These are phyloP conservation scores for Debaryomycetaceae sp. DNA, from an alignment of 1,139 yeast genomes.

Conservation along the genomic window DNA sequence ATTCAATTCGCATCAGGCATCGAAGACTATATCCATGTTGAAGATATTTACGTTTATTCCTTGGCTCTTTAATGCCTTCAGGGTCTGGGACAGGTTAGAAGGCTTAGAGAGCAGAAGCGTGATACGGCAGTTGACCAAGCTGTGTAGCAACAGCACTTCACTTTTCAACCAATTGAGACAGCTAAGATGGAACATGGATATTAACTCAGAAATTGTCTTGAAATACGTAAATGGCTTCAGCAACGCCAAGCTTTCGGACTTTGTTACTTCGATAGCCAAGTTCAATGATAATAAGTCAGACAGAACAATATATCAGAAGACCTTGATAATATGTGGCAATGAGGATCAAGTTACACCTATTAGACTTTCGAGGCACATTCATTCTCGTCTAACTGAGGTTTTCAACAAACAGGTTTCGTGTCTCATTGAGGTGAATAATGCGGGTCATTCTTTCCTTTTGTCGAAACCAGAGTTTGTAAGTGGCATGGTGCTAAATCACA, in stretches of 20 bases:
- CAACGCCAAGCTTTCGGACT: conserved; percentile 41
- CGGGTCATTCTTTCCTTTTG: conserved; percentile 66
- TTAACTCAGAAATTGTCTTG: conserved; percentile 52
- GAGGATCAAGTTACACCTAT: conserved; percentile 57
- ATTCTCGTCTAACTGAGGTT: conserved; percentile 20
- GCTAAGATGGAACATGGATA: conserved; percentile 69
- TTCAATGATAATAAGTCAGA: conserved; percentile 33
- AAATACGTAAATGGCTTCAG: conserved; percentile 50
- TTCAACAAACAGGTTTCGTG: conserved; percentile 30
- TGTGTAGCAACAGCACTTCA: conserved; percentile 20
- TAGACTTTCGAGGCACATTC: conserved; percentile 22
- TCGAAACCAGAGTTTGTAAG: conserved; percentile 64
- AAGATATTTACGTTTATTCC: conserved; percentile 42
- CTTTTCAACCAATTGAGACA: conserved; percentile 52
- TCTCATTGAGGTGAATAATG: conserved; percentile 41
- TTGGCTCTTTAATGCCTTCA: conserved; percentile 47
- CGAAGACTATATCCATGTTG: conserved; percentile 13
- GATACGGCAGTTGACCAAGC: conserved; percentile 44
- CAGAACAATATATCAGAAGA: conserved; percentile 33
- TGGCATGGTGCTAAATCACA: conserved; percentile 59
- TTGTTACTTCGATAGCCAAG: conserved; percentile 35
- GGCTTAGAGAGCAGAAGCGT: conserved; percentile 63
- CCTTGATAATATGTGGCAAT: conserved; percentile 56
- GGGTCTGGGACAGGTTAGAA: conserved; percentile 59
- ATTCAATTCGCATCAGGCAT: conserved; percentile 1